Evolutionary conservation across 1,284 basidiomycete species (phyloP).

Genomic region (Singerocomus inundabilis): DNA sequence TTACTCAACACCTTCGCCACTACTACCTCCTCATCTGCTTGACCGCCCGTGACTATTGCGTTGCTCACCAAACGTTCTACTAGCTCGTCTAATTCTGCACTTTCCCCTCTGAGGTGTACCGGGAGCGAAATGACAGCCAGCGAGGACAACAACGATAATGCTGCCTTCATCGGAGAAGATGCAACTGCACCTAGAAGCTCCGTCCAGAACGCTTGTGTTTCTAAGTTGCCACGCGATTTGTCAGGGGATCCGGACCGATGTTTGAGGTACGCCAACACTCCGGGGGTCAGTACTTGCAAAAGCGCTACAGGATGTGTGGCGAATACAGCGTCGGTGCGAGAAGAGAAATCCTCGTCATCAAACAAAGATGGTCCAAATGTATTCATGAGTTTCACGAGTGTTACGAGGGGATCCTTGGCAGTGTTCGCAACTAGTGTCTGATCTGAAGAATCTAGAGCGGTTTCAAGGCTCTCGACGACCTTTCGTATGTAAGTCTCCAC

Average conservation of each 20-base stretch:
- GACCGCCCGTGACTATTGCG: not conserved
- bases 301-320: slow-evolving; percentile 39
- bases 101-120: slow-evolving; percentile 23
- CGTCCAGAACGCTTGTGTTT: slow-evolving; percentile 22
- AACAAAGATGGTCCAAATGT: slow-evolving; percentile 39
- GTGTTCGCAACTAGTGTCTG: not conserved
- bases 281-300: slow-evolving; percentile 39
- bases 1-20: slow-evolving; percentile 13
- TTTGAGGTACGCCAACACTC: slow-evolving; percentile 36
- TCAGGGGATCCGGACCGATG: slow-evolving; percentile 19
- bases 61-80: slow-evolving; percentile 14
- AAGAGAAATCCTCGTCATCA: slow-evolving; percentile 36
- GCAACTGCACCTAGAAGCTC: slow-evolving; percentile 21
- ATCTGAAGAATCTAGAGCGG: slow-evolving; percentile 11
- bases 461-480: slow-evolving; percentile 33
- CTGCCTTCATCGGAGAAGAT: slow-evolving; percentile 11
- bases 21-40: not conserved
- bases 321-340: slow-evolving; percentile 46
- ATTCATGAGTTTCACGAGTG: slow-evolving; percentile 25
- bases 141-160: slow-evolving; percentile 16
- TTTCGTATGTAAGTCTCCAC: slow-evolving; percentile 30
- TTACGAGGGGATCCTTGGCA: slow-evolving; percentile 8
- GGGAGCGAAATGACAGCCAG: slow-evolving; percentile 16
- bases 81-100: slow-evolving; percentile 22
- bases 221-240: slow-evolving; percentile 3